A percentile compares a stretch with the other conserved stretches of the same genome.
Evolutionary conservation across 2,329 filamentous ascomycete genomes (phyloP).

Genomic region (Hypomyces rosellus): DNA sequence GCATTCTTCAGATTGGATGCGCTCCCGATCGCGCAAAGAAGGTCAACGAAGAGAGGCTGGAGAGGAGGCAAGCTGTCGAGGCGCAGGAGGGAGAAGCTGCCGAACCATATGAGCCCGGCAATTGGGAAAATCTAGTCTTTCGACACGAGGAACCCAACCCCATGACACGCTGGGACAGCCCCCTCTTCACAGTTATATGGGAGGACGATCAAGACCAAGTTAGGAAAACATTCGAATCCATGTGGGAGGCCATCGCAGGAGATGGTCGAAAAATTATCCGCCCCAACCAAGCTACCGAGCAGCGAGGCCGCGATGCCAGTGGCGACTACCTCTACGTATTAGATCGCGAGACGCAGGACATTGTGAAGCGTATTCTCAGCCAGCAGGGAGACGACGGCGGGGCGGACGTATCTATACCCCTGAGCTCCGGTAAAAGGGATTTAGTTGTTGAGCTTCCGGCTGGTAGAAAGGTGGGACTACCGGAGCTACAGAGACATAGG

Average conservation of each 20-base stretch:
- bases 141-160: constrained; percentile 81
- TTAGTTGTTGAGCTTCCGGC: constrained; percentile 58
- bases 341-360: constrained; percentile 70
- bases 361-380: constrained; percentile 63
- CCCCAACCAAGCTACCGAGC: constrained; percentile 70
- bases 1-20: constrained; percentile 62
- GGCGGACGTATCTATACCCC: constrained; percentile 47
- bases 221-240: constrained; percentile 49
- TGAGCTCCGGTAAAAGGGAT: constrained; percentile 34
- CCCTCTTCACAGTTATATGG: constrained; percentile 72
- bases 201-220: constrained; percentile 62
- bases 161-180: constrained; percentile 79
- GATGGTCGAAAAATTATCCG: constrained; percentile 57
- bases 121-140: constrained; percentile 75
- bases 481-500: constrained; percentile 70
- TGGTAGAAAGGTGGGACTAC: constrained; percentile 58
- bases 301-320: constrained; percentile 54
- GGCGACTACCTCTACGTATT: constrained; percentile 74
- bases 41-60: constrained; percentile 56
- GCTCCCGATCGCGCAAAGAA: constrained; percentile 43
- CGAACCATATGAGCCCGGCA: constrained; percentile 46
- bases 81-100: constrained; percentile 12
- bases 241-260: constrained; percentile 70
- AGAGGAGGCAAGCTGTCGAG: constrained; percentile 9
- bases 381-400: constrained; percentile 65